Percentiles rank a stretch among this genome's conserved stretches.
phyloP scores from a whole-genome alignment of 371 early-diverging fungal genomes.

The Neoconidiobolus thromboides region DNA sequence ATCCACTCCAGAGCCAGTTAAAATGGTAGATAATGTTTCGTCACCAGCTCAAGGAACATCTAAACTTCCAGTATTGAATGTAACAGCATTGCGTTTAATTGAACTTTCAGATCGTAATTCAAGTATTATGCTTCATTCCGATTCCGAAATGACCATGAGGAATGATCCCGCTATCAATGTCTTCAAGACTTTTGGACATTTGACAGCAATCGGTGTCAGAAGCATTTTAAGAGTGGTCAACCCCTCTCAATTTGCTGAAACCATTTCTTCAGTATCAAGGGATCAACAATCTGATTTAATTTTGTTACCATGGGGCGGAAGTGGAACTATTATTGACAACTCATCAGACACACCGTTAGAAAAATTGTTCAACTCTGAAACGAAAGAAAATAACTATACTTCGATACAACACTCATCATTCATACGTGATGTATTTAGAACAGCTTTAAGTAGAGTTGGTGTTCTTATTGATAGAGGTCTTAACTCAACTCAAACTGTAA shows the following conservation, averaged over 20 bases:
- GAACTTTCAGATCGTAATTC: slow-evolving; percentile 51
- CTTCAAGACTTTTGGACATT: slow-evolving; percentile 45
- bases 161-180: slow-evolving; percentile 52
- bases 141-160: slow-evolving; percentile 25
- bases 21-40: neutral
- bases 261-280: slow-evolving; percentile 16
- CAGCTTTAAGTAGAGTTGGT: slow-evolving; percentile 21
- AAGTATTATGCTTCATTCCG: slow-evolving; percentile 44
- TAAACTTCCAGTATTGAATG: slow-evolving; percentile 2
- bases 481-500: slow-evolving; percentile 11
- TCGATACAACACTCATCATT: slow-evolving; percentile 20
- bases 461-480: slow-evolving; percentile 57
- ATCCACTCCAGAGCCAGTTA: slow-evolving; percentile 6
- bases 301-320: slow-evolving; percentile 22
- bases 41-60: slow-evolving; percentile 1
- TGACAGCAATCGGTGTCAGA: slow-evolving; percentile 28
- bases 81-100: slow-evolving; percentile 42
- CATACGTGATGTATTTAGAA: slow-evolving; percentile 19
- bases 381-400: slow-evolving; percentile 9
- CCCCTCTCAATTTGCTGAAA: slow-evolving; percentile 23
- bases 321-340: slow-evolving; percentile 5
- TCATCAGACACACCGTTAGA: neutral
- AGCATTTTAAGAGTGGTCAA: slow-evolving; percentile 14
- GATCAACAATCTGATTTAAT: slow-evolving; percentile 17
- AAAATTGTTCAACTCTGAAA: neutral